Percentiles rank a stretch among this genome's conserved stretches.
These are phyloP conservation scores for Acorus calamus DNA, from an alignment of 106 monocot genomes.

Conservation along the genomic window DNA sequence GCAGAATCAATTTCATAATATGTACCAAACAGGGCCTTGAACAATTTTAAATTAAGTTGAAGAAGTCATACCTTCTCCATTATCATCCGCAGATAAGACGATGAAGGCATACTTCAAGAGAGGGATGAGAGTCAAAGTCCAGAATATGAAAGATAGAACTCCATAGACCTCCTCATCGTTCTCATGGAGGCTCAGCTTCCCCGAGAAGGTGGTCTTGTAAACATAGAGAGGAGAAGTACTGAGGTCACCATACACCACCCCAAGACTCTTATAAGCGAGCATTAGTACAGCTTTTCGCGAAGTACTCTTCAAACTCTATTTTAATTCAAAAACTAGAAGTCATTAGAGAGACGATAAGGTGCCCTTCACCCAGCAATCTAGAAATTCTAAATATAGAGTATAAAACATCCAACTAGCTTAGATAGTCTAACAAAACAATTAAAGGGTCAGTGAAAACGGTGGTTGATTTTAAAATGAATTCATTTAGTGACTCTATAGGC, in stretches of 20 bases:
- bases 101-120: constrained; percentile 62
- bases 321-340: neutral
- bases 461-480: too few species aligned
- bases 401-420: too few species aligned
- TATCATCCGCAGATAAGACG: constrained; percentile 66
- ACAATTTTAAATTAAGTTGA: neutral
- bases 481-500: too few species aligned
- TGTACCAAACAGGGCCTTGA: too few species aligned
- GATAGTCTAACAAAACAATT: too few species aligned
- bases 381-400: too few species aligned
- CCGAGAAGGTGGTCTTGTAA: constrained; percentile 73
- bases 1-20: too few species aligned
- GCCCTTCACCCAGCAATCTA: too few species aligned
- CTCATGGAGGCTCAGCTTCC: constrained; percentile 54
- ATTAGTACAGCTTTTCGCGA: constrained; percentile 34
- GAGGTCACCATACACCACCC: constrained; percentile 78
- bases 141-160: constrained; percentile 70
- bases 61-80: constrained; percentile 53
- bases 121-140: constrained; percentile 71
- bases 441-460: too few species aligned
- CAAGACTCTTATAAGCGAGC: constrained; percentile 79
- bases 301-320: constrained; percentile 23
- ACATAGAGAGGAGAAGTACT: constrained; percentile 80
- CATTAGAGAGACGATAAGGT: too few species aligned
- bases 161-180: constrained; percentile 67